These are phyloP conservation scores for Amphichorda felina DNA, from an alignment of 2,329 filamentous ascomycete genomes.

Conservation along the genomic window DNA sequence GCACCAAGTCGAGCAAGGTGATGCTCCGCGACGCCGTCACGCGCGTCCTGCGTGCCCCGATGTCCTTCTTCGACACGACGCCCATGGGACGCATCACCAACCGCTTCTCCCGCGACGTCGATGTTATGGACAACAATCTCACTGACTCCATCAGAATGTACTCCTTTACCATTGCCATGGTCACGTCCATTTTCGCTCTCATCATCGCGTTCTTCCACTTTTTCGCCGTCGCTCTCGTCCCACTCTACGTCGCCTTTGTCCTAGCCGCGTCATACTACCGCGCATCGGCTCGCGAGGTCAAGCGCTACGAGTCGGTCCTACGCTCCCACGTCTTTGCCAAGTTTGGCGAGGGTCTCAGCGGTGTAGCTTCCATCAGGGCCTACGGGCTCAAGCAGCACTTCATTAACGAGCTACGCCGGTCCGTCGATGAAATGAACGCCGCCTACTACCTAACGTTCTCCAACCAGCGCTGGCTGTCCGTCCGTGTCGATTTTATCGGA, in stretches of 20 bases:
- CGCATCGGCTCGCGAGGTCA: slow-evolving; percentile 83
- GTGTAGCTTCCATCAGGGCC: slow-evolving; percentile 75
- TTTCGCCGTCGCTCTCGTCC: slow-evolving; percentile 53
- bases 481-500: slow-evolving; percentile 75
- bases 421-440: slow-evolving; percentile 85
- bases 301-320: slow-evolving; percentile 83
- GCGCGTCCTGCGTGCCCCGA: slow-evolving; percentile 59
- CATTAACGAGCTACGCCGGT: slow-evolving; percentile 50
- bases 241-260: slow-evolving; percentile 64
- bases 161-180: slow-evolving; percentile 72
- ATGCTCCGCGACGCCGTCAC: slow-evolving; percentile 75
- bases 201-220: slow-evolving; percentile 96
- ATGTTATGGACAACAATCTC: slow-evolving; percentile 91
- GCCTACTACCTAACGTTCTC: slow-evolving; percentile 94
- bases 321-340: slow-evolving; percentile 82
- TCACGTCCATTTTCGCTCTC: slow-evolving; percentile 71
- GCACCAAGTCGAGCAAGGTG: slow-evolving; percentile 68
- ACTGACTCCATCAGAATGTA: slow-evolving; percentile 90
- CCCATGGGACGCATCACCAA: slow-evolving; percentile 92
- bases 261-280: slow-evolving; percentile 82
- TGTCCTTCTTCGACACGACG: slow-evolving; percentile 95
- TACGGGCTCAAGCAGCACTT: slow-evolving; percentile 77
- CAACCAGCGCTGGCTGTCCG: slow-evolving; percentile 86
- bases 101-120: slow-evolving; percentile 88
- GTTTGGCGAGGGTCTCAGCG: slow-evolving; percentile 80